These are phyloP conservation scores for Penicillium canescens DNA, from an alignment of 495 filamentous ascomycete genomes.

Conservation along the genomic window DNA sequence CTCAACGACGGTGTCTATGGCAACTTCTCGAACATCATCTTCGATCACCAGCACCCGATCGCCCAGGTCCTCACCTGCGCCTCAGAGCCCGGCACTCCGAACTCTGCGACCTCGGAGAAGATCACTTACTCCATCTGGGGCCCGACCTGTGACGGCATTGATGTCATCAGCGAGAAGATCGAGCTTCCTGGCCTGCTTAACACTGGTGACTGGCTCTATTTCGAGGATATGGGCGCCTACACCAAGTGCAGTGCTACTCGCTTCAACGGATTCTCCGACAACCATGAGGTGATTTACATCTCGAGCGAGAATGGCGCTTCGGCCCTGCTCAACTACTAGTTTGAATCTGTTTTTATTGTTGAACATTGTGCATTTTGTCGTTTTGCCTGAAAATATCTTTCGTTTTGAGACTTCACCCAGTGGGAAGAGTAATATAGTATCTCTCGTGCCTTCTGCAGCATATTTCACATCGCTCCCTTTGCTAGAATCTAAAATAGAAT, in stretches of 20 bases:
- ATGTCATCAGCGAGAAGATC: constrained; percentile 81
- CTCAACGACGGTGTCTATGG: constrained; percentile 96
- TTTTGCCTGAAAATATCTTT: constrained; percentile 4
- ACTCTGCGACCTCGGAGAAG: constrained; percentile 42
- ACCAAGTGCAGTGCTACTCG: constrained; percentile 94
- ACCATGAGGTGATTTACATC: constrained; percentile 90
- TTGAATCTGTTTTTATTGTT: neutral
- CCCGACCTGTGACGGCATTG: constrained; percentile 96
- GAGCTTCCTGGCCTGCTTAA: constrained; percentile 71
- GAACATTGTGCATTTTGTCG: constrained; percentile 4
- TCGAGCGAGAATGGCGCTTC: constrained; percentile 86
- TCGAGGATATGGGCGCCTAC: constrained; percentile 98
- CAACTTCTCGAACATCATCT: constrained; percentile 98
- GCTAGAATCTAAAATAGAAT: neutral
- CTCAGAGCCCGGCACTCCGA: constrained; percentile 45
- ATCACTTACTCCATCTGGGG: constrained; percentile 93
- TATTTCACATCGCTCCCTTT: neutral
- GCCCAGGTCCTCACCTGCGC: constrained; percentile 74
- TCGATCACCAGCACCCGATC: constrained; percentile 91
- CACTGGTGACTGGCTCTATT: constrained; percentile 96
- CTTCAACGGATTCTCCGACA: constrained; percentile 97
- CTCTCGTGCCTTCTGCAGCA: constrained; percentile 10
- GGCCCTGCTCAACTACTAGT: constrained; percentile 65
- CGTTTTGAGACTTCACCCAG: neutral
- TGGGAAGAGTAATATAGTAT: constrained; percentile 2